Percentiles rank a stretch among this genome's conserved stretches.
Evolutionary conservation across 73 alveolate genomes (phyloP).

Genomic region (Durusdinium trenchii): DNA sequence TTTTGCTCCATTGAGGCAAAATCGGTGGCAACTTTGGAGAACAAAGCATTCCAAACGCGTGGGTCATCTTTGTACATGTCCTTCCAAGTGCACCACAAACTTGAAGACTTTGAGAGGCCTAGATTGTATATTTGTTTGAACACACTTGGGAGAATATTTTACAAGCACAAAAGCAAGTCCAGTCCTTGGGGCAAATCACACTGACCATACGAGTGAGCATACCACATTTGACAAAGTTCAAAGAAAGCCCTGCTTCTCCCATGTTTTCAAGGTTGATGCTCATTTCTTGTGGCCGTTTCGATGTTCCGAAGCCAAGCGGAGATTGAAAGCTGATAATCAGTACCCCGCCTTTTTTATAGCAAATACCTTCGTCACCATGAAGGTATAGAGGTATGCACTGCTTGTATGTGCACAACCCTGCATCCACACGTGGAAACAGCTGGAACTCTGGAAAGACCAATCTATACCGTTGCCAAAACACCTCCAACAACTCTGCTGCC

Average conservation of each 20-base stretch:
- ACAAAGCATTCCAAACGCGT: not conserved
- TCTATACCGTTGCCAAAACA: not conserved
- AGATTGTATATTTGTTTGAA: not conserved
- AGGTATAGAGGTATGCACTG: not conserved
- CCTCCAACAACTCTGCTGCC: not conserved
- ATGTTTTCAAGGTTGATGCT: not conserved
- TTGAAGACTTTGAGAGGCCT: no score
- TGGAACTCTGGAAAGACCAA: not conserved
- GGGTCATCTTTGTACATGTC: not conserved
- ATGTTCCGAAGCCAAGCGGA: not conserved
- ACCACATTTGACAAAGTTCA: constrained; percentile 6
- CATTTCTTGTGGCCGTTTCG: not conserved
- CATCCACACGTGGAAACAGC: not conserved
- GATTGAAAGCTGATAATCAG: not conserved
- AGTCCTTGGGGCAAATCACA: not conserved
- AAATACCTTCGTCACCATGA: not conserved
- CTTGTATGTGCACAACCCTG: not conserved
- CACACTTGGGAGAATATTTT: not conserved
- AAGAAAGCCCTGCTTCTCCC: not conserved
- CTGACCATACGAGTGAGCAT: not conserved
- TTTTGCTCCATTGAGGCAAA: not conserved
- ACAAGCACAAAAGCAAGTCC: not conserved
- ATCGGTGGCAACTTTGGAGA: not conserved
- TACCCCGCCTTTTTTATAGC: not conserved
- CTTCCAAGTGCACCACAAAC: not conserved